Percentiles rank a stretch among this genome's conserved stretches.
Evolutionary conservation across 2,329 filamentous ascomycete species (phyloP).

Genomic region (Trichoderma sp.): DNA sequence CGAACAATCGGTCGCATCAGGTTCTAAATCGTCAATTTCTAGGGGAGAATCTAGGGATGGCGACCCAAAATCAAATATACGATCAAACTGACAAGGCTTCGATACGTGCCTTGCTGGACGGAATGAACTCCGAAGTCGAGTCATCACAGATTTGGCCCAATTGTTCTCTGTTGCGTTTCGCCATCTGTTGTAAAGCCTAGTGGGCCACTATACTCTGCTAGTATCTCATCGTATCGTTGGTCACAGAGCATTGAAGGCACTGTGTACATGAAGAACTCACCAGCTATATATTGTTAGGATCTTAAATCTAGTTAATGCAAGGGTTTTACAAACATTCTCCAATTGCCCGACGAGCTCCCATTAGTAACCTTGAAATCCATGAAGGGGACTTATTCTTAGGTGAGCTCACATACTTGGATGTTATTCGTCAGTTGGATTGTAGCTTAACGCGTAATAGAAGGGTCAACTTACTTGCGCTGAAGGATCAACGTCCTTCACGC

Average conservation of each 20-base stretch:
- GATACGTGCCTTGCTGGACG: not conserved
- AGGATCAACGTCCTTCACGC: too few relatives aligned
- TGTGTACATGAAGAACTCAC: not conserved
- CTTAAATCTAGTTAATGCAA: not conserved
- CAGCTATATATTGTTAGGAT: not conserved
- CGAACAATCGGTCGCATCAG: not conserved
- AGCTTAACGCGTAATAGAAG: not conserved
- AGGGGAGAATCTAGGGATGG: not conserved
- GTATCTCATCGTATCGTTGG: not conserved
- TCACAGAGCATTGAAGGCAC: not conserved
- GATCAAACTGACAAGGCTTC: not conserved
- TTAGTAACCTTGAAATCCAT: not conserved
- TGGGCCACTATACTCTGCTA: not conserved
- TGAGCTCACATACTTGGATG: not conserved
- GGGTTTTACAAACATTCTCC: not conserved
- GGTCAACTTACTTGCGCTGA: not conserved
- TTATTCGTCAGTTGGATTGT: not conserved
- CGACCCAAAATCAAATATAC: not conserved
- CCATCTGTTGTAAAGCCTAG: not conserved
- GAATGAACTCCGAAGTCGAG: not conserved
- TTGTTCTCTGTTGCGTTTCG: not conserved
- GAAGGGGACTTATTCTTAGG: not conserved
- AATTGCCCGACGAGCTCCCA: not conserved
- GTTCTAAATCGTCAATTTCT: not conserved
- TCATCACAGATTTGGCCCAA: not conserved